Evolutionary conservation across 495 filamentous ascomycete genomes (phyloP).

Genomic region (Thermothielavioides terrestris): DNA sequence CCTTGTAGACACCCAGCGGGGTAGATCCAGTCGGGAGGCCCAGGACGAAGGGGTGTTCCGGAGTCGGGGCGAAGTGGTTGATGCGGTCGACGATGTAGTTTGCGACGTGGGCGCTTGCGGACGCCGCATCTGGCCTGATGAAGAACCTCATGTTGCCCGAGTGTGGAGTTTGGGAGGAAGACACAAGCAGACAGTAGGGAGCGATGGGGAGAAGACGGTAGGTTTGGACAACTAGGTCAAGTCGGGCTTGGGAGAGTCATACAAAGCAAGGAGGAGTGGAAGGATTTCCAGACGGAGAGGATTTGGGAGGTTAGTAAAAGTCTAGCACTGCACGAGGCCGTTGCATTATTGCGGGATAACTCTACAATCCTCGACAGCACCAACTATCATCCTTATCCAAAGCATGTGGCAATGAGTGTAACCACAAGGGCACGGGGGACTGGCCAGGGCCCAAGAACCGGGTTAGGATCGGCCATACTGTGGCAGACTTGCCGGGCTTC

Average conservation of each 20-base stretch:
- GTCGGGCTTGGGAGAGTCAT: too few species aligned
- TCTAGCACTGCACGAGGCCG: too few species aligned
- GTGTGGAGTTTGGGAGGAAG: not conserved
- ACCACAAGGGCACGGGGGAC: not conserved
- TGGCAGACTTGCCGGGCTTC: not conserved
- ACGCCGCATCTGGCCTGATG: constrained; percentile 59
- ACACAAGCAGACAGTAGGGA: not conserved
- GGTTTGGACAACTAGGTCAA: too few species aligned
- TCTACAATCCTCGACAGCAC: not conserved
- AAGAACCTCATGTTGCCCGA: constrained; percentile 64
- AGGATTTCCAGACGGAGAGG: not conserved
- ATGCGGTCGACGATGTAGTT: constrained; percentile 79
- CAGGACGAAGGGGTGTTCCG: constrained; percentile 66
- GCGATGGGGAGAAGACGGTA: not conserved
- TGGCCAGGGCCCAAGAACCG: not conserved
- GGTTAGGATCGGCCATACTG: not conserved
- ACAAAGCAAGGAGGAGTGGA: too few species aligned
- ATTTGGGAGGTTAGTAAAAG: too few species aligned
- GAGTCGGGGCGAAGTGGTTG: constrained; percentile 61
- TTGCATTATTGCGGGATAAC: too few species aligned
- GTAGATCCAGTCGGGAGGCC: constrained; percentile 78
- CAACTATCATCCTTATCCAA: not conserved
- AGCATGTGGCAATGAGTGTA: not conserved
- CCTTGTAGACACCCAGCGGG: constrained; percentile 68
- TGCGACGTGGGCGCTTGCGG: constrained; percentile 65